Evolutionary conservation across 352 stramenopile genomes (phyloP).

Genomic region (Phytophthora agathidicida): DNA sequence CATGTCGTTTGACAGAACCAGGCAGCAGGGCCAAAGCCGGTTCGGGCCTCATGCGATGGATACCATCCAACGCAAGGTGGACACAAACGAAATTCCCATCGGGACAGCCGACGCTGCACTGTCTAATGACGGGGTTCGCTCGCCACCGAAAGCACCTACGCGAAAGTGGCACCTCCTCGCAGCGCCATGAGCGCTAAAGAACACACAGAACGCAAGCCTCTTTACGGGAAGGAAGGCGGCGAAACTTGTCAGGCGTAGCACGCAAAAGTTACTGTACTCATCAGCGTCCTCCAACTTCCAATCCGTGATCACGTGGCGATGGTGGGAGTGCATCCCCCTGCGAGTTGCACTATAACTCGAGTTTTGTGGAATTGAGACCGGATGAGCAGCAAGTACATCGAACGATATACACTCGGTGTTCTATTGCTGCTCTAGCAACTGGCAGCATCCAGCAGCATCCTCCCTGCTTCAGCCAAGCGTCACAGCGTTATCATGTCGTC

Average conservation of each 20-base stretch:
- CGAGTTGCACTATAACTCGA: slow-evolving; percentile 6
- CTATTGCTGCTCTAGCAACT: no score
- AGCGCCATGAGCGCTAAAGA: no score
- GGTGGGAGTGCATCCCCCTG: slow-evolving; percentile 24
- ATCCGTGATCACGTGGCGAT: slow-evolving; percentile 32
- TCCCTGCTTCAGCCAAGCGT: neutral
- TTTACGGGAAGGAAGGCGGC: neutral
- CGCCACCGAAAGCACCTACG: slow-evolving; percentile 9
- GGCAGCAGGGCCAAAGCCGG: slow-evolving; percentile 13
- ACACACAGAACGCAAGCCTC: neutral
- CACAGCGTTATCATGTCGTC: neutral
- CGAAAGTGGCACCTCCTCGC: slow-evolving; percentile 22
- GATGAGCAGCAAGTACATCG: no score
- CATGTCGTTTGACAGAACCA: slow-evolving; percentile 17
- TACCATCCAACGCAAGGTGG: slow-evolving; percentile 20
- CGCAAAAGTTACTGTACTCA: slow-evolving; percentile 10
- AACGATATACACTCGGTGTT: no score
- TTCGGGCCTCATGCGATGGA: slow-evolving; percentile 15
- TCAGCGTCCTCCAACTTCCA: slow-evolving; percentile 1
- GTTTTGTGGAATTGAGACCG: no score
- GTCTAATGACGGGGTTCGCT: slow-evolving; percentile 1
- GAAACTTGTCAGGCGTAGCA: slow-evolving; percentile 10
- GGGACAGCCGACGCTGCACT: neutral
- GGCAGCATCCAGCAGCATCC: neutral
- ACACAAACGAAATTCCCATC: slow-evolving; percentile 41